These are phyloP conservation scores for Oehlia diaphana DNA, from an alignment of 192 early-diverging fungal species.

Conservation along the genomic window DNA sequence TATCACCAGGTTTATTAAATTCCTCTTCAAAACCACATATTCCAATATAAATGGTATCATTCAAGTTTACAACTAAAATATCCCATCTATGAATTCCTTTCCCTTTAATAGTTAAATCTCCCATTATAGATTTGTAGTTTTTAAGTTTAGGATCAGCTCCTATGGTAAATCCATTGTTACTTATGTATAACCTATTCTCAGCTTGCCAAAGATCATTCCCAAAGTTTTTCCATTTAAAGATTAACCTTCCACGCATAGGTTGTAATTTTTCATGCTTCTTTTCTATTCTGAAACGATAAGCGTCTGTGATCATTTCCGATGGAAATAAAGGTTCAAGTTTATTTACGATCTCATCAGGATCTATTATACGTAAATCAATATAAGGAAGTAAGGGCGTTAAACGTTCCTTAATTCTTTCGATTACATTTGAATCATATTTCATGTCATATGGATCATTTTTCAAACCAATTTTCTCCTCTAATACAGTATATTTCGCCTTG, in stretches of 20 bases:
- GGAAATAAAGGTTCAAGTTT: neutral
- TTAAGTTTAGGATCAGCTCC: neutral
- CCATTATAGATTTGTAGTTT: neutral
- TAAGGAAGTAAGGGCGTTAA: neutral
- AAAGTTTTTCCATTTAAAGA: neutral
- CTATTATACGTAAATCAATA: neutral
- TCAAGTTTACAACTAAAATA: neutral
- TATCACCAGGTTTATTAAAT: neutral
- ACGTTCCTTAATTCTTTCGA: neutral
- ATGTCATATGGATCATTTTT: neutral
- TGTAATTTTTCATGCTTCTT: neutral
- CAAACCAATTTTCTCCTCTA: neutral
- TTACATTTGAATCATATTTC: neutral
- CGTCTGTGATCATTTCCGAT: neutral
- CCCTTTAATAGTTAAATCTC: neutral
- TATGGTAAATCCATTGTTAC: neutral
- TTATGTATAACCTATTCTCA: neutral
- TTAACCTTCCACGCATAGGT: neutral
- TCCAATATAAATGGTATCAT: neutral
- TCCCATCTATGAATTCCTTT: conserved; percentile 19
- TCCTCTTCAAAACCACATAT: neutral
- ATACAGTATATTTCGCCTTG: neutral
- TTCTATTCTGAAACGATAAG: neutral
- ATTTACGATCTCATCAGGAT: neutral
- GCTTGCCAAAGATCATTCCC: neutral